Conservation (phyloP, 2,329 filamentous ascomycete species). For the Cordyceps cicadae region DNA sequence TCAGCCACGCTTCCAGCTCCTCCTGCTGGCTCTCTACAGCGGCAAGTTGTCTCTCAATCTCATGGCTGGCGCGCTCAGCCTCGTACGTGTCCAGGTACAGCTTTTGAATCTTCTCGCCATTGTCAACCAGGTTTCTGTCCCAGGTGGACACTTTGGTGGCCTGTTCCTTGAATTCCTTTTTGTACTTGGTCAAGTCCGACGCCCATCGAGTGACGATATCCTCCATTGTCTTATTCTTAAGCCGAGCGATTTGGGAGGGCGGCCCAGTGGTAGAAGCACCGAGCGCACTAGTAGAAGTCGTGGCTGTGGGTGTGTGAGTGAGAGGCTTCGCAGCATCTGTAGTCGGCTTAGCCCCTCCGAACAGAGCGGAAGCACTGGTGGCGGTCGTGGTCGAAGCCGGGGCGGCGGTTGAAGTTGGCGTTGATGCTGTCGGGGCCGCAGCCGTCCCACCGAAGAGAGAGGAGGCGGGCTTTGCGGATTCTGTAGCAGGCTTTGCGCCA, state of each 20-base stretch:
- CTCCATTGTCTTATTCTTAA: conserved; percentile 99
- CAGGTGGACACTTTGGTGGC: conserved; percentile 79
- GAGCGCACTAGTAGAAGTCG: conserved; percentile 33
- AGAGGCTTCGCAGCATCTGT: conserved; percentile 23
- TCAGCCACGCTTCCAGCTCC: conserved; percentile 79
- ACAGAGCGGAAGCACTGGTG: conserved; percentile 24
- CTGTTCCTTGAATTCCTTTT: conserved; percentile 91
- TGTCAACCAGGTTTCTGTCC: conserved; percentile 89
- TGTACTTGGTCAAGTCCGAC: conserved; percentile 87
- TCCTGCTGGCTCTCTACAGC: conserved; percentile 88
- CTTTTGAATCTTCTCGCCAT: conserved; percentile 90
- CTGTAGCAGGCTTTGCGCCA: conserved; percentile 22
- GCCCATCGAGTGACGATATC: conserved; percentile 98
- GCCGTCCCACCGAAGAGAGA: conserved; percentile 28
- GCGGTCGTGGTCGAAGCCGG: conserved; percentile 23
- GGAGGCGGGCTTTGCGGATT: conserved; percentile 14
- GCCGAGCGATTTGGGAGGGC: conserved; percentile 72
- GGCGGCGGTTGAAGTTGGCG: conserved; percentile 20
- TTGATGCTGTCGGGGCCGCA: conserved; percentile 14
- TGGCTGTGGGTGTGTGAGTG: conserved; percentile 18
- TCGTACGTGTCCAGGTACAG: conserved; percentile 88
- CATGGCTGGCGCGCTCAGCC: conserved; percentile 82
- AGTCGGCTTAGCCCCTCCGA: conserved; percentile 24
- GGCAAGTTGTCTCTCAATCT: conserved; percentile 86
- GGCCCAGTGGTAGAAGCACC: conserved; percentile 73